Conservation (phyloP, 2,329 filamentous ascomycete genomes). For the Paraphoma sp. region DNA sequence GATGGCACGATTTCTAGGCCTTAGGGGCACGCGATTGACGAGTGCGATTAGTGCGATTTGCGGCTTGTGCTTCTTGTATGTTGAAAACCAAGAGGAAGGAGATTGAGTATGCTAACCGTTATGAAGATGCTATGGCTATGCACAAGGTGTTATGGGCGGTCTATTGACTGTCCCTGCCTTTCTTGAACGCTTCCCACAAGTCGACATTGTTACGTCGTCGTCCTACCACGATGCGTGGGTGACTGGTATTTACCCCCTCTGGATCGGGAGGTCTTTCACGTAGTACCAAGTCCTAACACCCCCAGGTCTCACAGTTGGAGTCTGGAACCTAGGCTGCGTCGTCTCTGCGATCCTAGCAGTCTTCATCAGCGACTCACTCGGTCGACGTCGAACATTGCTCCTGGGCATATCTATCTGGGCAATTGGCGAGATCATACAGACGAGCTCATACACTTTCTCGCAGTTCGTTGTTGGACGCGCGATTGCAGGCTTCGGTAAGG, state of each 20-base stretch:
- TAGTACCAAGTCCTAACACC: background rate
- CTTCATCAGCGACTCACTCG: conserved; percentile 56
- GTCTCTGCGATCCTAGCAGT: conserved; percentile 62
- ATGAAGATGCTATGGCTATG: conserved; percentile 62
- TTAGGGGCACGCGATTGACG: conserved; percentile 25
- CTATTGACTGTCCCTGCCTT: conserved; percentile 74
- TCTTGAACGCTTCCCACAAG: conserved; percentile 45
- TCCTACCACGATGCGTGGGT: conserved; percentile 32
- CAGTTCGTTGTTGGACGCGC: conserved; percentile 61
- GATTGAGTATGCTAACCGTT: conserved; percentile 12
- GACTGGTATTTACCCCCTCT: conserved; percentile 18
- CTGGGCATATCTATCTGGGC: conserved; percentile 58
- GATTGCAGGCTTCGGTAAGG: conserved; percentile 55
- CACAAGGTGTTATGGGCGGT: conserved; percentile 70
- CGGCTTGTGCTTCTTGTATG: conserved; percentile 37
- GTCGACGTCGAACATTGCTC: conserved; percentile 58
- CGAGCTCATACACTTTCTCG: conserved; percentile 52
- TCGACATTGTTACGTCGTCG: conserved; percentile 29
- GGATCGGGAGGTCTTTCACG: no score
- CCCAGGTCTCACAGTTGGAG: conserved; percentile 37
- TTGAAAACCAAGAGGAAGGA: background rate
- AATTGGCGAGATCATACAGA: conserved; percentile 58
- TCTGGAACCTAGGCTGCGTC: conserved; percentile 61
- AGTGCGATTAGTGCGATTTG: conserved; percentile 32
- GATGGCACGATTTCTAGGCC: conserved; percentile 33